Conservation (phyloP, 148 eudicot species). For the Beta vulgaris region DNA sequence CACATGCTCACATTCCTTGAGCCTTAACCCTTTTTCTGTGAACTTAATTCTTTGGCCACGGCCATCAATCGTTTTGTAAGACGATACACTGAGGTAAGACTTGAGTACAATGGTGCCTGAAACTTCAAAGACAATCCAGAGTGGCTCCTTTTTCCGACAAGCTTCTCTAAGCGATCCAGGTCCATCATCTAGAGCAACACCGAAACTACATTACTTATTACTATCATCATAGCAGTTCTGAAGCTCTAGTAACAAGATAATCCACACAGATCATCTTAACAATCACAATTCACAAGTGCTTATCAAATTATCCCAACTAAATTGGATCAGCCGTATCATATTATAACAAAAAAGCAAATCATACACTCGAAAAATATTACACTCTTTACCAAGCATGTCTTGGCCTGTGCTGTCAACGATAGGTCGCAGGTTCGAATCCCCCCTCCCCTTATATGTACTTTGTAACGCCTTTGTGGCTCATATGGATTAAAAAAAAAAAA, state of each 20-base stretch:
- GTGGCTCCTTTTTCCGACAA: constrained; percentile 78
- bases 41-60: constrained; percentile 79
- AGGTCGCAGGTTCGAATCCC: too few species aligned
- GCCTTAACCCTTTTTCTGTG: constrained; percentile 74
- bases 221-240: neutral
- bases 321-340: too few species aligned
- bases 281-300: neutral
- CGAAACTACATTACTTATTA: neutral
- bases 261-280: neutral
- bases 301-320: too few species aligned
- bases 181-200: constrained; percentile 64
- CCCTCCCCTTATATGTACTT: too few species aligned
- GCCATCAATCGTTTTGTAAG: constrained; percentile 87
- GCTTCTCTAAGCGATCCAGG: constrained; percentile 92
- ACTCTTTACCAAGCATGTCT: too few species aligned
- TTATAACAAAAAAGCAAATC: too few species aligned
- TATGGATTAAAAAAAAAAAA: too few species aligned
- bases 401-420: too few species aligned
- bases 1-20: constrained; percentile 91
- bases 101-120: constrained; percentile 74
- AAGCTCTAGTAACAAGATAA: neutral
- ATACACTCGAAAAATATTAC: too few species aligned
- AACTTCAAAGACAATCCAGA: constrained; percentile 86
- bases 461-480: too few species aligned
- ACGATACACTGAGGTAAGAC: constrained; percentile 68